phyloP scores from a whole-genome alignment of 2,329 filamentous ascomycete genomes.

The Sclerotinia sclerotiorum region DNA sequence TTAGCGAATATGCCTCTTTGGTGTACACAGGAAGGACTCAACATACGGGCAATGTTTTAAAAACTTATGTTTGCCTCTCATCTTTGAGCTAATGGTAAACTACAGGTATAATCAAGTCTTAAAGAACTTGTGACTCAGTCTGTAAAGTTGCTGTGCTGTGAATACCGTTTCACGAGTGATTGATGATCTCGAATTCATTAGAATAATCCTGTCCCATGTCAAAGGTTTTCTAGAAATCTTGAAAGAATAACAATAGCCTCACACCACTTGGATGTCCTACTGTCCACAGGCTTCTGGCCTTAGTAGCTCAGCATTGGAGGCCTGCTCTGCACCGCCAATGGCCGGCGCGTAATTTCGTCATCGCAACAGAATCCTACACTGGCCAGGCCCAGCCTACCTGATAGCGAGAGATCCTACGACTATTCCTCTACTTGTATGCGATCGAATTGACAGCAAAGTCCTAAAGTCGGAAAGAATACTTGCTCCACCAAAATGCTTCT shows the following conservation, averaged over 20 bases:
- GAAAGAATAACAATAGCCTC: not conserved
- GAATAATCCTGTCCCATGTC: not conserved
- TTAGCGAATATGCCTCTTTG: not conserved
- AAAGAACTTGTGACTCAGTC: not conserved
- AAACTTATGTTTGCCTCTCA: not conserved
- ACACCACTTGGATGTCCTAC: not conserved
- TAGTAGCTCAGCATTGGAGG: not conserved
- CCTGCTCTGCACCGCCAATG: not conserved
- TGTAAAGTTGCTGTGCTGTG: not conserved
- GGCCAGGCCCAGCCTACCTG: not conserved
- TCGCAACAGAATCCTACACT: not conserved
- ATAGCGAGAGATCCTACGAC: not conserved
- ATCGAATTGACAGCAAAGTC: not conserved
- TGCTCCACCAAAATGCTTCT: not conserved
- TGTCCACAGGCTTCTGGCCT: not conserved
- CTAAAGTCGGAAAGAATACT: not conserved
- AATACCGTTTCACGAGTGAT: not conserved
- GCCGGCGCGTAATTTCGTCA: not conserved
- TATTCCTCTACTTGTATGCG: not conserved
- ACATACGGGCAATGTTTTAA: not conserved
- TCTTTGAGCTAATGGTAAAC: not conserved
- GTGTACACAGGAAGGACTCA: not conserved
- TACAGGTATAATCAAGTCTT: not conserved
- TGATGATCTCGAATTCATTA: not conserved
- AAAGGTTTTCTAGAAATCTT: not conserved